Percentiles rank a stretch among this genome's conserved stretches.
phyloP scores from a whole-genome alignment of 306 rosid genomes.

The Vigna angularis region DNA sequence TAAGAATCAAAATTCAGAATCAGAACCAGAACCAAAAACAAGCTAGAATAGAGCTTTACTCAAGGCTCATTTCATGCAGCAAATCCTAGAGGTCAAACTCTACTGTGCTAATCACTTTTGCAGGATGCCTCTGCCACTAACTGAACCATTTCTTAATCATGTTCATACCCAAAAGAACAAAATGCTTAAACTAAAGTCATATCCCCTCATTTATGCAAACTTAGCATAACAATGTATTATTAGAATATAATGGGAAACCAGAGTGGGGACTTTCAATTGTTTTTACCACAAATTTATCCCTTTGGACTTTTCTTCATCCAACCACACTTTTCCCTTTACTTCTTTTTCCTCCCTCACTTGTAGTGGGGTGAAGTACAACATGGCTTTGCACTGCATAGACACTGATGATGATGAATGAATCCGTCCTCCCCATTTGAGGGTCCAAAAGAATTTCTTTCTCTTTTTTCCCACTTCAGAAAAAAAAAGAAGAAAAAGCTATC shows the following conservation, averaged over 20 bases:
- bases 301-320: constrained; percentile 38
- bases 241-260: constrained; percentile 51
- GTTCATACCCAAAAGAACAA: constrained; percentile 29
- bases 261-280: constrained; percentile 59
- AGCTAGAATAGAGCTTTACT: not conserved
- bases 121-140: constrained; percentile 40
- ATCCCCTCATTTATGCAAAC: constrained; percentile 12
- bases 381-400: constrained; percentile 35
- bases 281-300: constrained; percentile 48
- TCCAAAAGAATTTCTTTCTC: constrained; percentile 13
- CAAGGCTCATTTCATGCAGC: constrained; percentile 34
- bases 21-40: not conserved
- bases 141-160: not conserved
- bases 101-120: constrained; percentile 35
- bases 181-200: constrained; percentile 20
- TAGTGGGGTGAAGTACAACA: constrained; percentile 45
- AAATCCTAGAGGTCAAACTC: constrained; percentile 39
- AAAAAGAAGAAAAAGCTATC: not conserved
- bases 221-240: constrained; percentile 44
- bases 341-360: constrained; percentile 22
- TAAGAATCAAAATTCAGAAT: not conserved
- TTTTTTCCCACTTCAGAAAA: constrained; percentile 12
- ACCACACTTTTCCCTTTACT: constrained; percentile 2
- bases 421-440: constrained; percentile 37
- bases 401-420: constrained; percentile 29